A percentile compares a stretch with the other conserved stretches of the same genome.
Evolutionary conservation across 1,284 basidiomycete genomes (phyloP).

Genomic region (Ustilago nuda): DNA sequence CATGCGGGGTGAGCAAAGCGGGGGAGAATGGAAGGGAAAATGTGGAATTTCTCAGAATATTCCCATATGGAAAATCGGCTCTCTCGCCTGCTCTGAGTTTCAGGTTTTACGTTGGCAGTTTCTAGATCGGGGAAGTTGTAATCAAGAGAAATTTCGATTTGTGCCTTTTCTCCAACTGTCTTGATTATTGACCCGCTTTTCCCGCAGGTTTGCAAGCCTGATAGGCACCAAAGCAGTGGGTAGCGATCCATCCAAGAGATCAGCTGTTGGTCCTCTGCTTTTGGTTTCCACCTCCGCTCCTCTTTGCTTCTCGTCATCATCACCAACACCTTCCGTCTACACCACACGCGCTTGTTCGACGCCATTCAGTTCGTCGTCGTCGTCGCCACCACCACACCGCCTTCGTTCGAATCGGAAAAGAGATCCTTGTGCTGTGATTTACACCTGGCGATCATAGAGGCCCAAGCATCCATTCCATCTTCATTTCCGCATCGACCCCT

Average conservation of each 20-base stretch:
- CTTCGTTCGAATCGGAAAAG: not conserved
- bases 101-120: not conserved
- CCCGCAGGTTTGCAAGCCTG: not conserved
- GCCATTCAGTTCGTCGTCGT: not conserved
- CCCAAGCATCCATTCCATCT: not conserved
- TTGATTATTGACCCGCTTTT: not conserved
- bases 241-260: not conserved
- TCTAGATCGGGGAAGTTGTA: too few species aligned
- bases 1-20: not conserved
- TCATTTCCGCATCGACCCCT: not conserved
- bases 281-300: constrained; percentile 10
- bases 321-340: not conserved
- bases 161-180: not conserved
- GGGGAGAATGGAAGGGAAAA: not conserved
- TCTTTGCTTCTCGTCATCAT: not conserved
- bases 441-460: not conserved
- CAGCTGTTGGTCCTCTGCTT: not conserved
- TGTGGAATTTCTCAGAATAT: not conserved
- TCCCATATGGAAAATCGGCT: not conserved
- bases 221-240: not conserved
- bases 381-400: not conserved
- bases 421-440: not conserved
- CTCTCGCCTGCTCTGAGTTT: not conserved
- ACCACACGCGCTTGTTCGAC: not conserved
- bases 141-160: too few species aligned